phyloP scores from a whole-genome alignment of 768 basidiomycete species.

The Serendipita sp. region DNA sequence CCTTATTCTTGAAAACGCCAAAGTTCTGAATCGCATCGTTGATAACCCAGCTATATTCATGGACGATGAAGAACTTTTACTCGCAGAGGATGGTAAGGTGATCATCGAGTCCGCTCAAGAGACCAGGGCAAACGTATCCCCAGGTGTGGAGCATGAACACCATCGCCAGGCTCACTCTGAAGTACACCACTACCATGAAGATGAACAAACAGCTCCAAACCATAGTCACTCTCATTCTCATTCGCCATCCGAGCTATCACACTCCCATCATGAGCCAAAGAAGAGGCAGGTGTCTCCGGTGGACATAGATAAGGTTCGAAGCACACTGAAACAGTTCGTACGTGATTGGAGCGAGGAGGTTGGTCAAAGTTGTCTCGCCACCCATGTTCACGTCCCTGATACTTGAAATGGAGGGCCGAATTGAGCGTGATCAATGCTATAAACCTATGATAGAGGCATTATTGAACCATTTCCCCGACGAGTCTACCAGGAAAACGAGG shows the following conservation, averaged over 20 bases:
- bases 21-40: slow-evolving; percentile 60
- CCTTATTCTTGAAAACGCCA: slow-evolving; percentile 64
- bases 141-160: not conserved
- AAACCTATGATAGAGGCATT: slow-evolving; percentile 67
- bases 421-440: slow-evolving; percentile 68
- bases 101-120: not conserved
- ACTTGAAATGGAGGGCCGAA: slow-evolving; percentile 35
- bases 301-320: slow-evolving; percentile 82
- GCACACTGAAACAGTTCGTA: slow-evolving; percentile 84
- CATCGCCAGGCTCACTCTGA: not conserved
- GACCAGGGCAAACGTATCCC: not conserved
- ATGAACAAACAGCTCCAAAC: slow-evolving; percentile 13
- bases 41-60: slow-evolving; percentile 72
- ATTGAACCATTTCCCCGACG: slow-evolving; percentile 39
- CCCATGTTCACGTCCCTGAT: not conserved
- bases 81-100: slow-evolving; percentile 1
- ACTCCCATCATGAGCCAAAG: slow-evolving; percentile 12
- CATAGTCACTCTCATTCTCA: slow-evolving; percentile 17
- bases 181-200: slow-evolving; percentile 13
- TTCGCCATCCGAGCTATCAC: not conserved
- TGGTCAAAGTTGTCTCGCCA: slow-evolving; percentile 9
- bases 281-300: not conserved
- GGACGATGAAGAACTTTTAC: slow-evolving; percentile 17
- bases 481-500: slow-evolving; percentile 38
- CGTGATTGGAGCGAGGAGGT: slow-evolving; percentile 87